phyloP scores from a whole-genome alignment of 2,329 filamentous ascomycete genomes.

The Colletotrichum viniferum region DNA sequence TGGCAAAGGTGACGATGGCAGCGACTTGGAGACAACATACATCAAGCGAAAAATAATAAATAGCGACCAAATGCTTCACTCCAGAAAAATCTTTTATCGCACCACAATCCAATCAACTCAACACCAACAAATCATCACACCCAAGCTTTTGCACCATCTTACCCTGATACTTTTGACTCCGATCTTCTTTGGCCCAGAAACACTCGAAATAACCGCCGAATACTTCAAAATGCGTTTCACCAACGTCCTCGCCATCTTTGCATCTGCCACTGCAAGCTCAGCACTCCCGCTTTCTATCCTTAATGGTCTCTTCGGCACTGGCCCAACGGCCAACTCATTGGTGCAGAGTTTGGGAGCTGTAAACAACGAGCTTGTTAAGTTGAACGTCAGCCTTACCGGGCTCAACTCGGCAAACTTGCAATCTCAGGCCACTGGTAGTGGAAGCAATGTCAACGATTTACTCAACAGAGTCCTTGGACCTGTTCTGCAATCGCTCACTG shows the following conservation, averaged over 20 bases:
- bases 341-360: background rate
- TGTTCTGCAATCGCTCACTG: background rate
- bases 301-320: background rate
- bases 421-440: background rate
- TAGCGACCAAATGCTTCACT: background rate
- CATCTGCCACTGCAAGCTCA: background rate
- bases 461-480: background rate
- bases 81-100: background rate
- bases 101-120: background rate
- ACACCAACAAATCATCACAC: background rate
- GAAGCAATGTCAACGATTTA: background rate
- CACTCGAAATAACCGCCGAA: background rate
- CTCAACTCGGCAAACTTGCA: background rate
- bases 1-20: background rate
- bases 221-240: background rate
- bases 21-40: background rate
- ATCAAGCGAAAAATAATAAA: background rate
- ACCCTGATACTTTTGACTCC: background rate
- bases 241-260: background rate
- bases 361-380: background rate
- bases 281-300: background rate
- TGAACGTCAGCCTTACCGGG: background rate
- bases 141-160: background rate
- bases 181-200: background rate
- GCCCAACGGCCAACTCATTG: background rate